phyloP scores from a whole-genome alignment of 2,329 filamentous ascomycete genomes.

The Trichoderma asperellum region DNA sequence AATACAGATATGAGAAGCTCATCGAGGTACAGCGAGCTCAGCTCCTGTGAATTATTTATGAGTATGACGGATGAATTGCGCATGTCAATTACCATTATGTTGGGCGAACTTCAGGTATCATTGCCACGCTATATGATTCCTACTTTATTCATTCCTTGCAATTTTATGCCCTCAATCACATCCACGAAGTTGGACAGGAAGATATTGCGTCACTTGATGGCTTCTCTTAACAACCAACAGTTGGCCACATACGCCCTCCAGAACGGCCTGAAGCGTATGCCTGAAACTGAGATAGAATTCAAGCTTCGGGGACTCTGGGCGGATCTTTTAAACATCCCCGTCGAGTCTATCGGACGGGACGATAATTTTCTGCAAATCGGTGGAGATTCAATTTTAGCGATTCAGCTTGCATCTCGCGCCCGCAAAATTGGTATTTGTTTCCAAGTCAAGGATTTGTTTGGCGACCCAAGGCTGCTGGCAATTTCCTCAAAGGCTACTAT shows the following conservation, averaged over 20 bases:
- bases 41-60: constrained; percentile 23
- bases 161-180: constrained; percentile 31
- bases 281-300: constrained; percentile 25
- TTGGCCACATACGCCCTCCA: constrained; percentile 2
- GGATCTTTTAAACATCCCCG: constrained; percentile 38
- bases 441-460: constrained; percentile 16
- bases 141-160: constrained; percentile 29
- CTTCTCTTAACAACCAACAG: not conserved
- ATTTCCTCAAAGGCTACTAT: constrained; percentile 2
- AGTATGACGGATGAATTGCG: constrained; percentile 14
- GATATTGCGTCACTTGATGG: not conserved
- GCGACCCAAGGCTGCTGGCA: constrained; percentile 8
- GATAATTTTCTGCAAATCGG: constrained; percentile 34
- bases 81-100: constrained; percentile 12
- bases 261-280: constrained; percentile 25
- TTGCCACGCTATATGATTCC: constrained; percentile 34
- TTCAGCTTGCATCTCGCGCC: constrained; percentile 47
- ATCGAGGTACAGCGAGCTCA: not conserved
- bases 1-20: not conserved
- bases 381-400: constrained; percentile 50
- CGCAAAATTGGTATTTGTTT: constrained; percentile 31
- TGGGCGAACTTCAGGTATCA: not conserved
- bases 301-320: constrained; percentile 37
- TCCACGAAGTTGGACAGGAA: constrained; percentile 30
- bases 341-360: constrained; percentile 35